These are phyloP conservation scores for Trichophyton benhamiae DNA, from an alignment of 2,329 filamentous ascomycete genomes.

Conservation along the genomic window DNA sequence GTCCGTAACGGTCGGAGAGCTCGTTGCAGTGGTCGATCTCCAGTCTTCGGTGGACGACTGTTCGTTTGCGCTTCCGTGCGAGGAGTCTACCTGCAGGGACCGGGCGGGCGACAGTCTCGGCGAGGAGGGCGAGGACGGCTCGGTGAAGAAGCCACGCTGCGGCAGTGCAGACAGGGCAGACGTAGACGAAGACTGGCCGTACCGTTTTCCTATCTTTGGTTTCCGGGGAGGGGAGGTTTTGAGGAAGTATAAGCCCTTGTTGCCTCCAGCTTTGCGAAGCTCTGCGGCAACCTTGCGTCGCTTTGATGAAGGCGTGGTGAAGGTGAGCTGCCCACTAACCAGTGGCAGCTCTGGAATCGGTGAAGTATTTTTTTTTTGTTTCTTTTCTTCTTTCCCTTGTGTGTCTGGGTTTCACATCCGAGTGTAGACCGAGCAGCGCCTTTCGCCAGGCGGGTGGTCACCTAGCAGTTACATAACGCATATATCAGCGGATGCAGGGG, in stretches of 20 bases:
- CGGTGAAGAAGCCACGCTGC: slow-evolving; percentile 5
- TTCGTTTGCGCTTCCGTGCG: slow-evolving; percentile 8
- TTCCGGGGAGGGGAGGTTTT: slow-evolving; percentile 12
- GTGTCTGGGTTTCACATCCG: background rate
- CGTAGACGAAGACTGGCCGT: slow-evolving; percentile 16
- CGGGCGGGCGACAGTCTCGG: slow-evolving; percentile 21
- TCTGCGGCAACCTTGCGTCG: slow-evolving; percentile 36
- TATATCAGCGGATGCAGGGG: no score
- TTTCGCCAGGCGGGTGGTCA: background rate
- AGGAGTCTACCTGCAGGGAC: slow-evolving; percentile 18
- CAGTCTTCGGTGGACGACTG: slow-evolving; percentile 3
- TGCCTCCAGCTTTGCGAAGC: slow-evolving; percentile 28
- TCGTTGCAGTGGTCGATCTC: slow-evolving; percentile 20
- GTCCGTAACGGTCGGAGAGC: slow-evolving; percentile 27
- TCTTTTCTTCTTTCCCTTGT: no score
- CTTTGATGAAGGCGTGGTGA: slow-evolving; percentile 41
- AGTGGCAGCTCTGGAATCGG: slow-evolving; percentile 29
- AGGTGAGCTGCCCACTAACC: slow-evolving; percentile 33
- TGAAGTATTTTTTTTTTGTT: background rate
- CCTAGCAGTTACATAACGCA: no score
- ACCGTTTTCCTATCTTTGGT: slow-evolving; percentile 9
- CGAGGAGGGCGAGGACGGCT: slow-evolving; percentile 20
- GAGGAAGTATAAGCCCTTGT: slow-evolving; percentile 17
- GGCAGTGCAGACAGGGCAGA: slow-evolving; percentile 17
- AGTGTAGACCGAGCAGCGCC: background rate